Evolutionary conservation across 208 protist genomes (phyloP).

Genomic region (Porcisia hertigi): DNA sequence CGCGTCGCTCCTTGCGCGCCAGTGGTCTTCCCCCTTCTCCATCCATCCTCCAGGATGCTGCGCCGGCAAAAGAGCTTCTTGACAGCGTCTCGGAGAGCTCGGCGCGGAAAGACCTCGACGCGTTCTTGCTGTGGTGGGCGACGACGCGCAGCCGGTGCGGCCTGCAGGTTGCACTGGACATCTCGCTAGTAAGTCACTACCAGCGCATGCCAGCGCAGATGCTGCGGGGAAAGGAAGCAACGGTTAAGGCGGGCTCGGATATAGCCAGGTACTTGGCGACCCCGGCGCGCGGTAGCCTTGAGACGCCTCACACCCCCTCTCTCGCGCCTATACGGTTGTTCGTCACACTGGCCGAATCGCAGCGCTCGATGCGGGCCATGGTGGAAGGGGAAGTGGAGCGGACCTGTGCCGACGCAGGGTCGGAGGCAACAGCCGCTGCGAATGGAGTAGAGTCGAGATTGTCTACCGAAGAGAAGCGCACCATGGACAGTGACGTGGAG

Average conservation of each 20-base stretch:
- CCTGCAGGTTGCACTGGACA: constrained; percentile 54
- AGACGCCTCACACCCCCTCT: constrained; percentile 24
- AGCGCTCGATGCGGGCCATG: constrained; percentile 30
- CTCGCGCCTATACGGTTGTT: constrained; percentile 46
- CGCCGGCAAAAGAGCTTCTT: constrained; percentile 44
- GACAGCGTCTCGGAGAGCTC: constrained; percentile 53
- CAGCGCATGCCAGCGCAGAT: constrained; percentile 31
- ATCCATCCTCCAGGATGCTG: constrained; percentile 44
- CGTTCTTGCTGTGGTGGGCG: constrained; percentile 75
- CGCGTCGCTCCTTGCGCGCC: background rate
- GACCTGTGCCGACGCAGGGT: background rate
- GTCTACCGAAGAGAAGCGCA: constrained; percentile 16
- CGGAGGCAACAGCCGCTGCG: background rate
- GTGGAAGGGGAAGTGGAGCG: constrained; percentile 22
- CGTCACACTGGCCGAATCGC: constrained; percentile 28
- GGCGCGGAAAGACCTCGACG: constrained; percentile 49
- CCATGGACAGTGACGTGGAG: constrained; percentile 38
- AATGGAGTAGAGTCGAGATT: constrained; percentile 1
- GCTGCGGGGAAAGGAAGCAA: constrained; percentile 22
- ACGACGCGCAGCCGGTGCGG: constrained; percentile 44
- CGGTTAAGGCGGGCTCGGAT: constrained; percentile 24
- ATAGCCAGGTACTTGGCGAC: constrained; percentile 13
- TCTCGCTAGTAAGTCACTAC: constrained; percentile 39
- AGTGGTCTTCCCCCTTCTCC: constrained; percentile 23
- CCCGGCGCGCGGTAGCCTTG: constrained; percentile 14